Base-by-base conservation (phyloP, 352 stramenopile genomes). In the Phytophthora podocarpi region DNA sequence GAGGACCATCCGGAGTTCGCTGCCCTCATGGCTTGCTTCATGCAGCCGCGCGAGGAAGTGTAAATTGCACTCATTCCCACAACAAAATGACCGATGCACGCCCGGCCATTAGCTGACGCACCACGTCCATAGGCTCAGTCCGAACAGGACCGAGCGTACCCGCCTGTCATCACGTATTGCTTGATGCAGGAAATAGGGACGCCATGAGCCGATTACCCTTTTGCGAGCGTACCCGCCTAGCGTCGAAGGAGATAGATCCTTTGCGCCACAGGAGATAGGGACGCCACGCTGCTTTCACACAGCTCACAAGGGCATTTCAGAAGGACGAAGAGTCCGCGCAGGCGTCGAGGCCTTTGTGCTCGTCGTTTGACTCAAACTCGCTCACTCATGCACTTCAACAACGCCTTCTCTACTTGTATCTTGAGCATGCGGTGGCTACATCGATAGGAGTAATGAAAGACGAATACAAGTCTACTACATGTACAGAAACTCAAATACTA, bases 181-280 rank as follows among this genome's bases (percentile, higher is more conserved):
- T 37, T 59, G 40, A 52, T 61, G 32, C 48, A 54, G 56, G 56
- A 67, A 42, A 71, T 71, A 49, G 63, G 63, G 63, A 71, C 57
- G 56, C 58, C 47, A 55, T 18, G 36, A 58, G 56, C 30, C 36
- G 20, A 50, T 45, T 64, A 48, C 21, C 37, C 49, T 48, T 55
- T 62, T 71, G 63, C 56, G 63, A 62, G 63, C 43, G 47, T 71
- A 71, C 63, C 63, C 63, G 63, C 63, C 63, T 62, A 35, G 42
- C 43, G 20, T 16, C 11, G 39, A 59, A 36, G 31, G 39, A 49
- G 55, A 49, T 30, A n/a, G n/a, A n/a, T 37, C 46, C 16, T 48
- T 59, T 48, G 23, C 18, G 46, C 42, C 20, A 31, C 30, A 67
- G 56, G 63, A 71, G 31, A 71, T 71, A 39, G 63, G 63, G 63